Conservation (phyloP, 78 protist species). For the Dictyostelium intermedium region DNA sequence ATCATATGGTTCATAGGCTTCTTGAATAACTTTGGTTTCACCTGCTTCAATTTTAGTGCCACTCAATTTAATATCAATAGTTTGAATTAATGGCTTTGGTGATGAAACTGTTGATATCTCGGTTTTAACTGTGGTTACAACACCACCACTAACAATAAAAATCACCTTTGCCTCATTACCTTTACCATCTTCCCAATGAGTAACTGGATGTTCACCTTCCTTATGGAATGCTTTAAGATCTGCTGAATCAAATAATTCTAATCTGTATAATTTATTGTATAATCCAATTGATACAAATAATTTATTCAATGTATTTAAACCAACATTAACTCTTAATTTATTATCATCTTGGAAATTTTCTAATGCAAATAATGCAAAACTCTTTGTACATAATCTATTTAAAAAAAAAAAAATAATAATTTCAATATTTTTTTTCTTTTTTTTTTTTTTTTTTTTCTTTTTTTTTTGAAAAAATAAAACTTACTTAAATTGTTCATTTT, state of each 20-base stretch:
- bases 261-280: slow-evolving; percentile 17
- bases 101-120: slow-evolving; percentile 18
- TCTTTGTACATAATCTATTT: slow-evolving; percentile 40
- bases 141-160: slow-evolving; percentile 2
- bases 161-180: not conserved
- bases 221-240: slow-evolving; percentile 23
- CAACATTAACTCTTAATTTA: not conserved
- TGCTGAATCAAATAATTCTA: slow-evolving; percentile 46
- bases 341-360: slow-evolving; percentile 24
- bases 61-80: not conserved
- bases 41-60: slow-evolving; percentile 11
- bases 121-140: not conserved
- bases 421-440: not conserved
- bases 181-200: slow-evolving; percentile 31
- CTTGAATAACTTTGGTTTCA: slow-evolving; percentile 1
- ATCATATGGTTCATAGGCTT: slow-evolving; percentile 19
- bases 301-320: slow-evolving; percentile 44
- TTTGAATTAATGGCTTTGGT: not conserved
- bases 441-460: not conserved
- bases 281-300: slow-evolving; percentile 18
- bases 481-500: slow-evolving; percentile 65
- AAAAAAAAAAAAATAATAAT: not conserved
- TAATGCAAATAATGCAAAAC: not conserved
- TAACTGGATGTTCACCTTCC: slow-evolving; percentile 55
- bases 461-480: not conserved